Conservation (phyloP, 129 eudicot species). For the Arctium lappa region DNA sequence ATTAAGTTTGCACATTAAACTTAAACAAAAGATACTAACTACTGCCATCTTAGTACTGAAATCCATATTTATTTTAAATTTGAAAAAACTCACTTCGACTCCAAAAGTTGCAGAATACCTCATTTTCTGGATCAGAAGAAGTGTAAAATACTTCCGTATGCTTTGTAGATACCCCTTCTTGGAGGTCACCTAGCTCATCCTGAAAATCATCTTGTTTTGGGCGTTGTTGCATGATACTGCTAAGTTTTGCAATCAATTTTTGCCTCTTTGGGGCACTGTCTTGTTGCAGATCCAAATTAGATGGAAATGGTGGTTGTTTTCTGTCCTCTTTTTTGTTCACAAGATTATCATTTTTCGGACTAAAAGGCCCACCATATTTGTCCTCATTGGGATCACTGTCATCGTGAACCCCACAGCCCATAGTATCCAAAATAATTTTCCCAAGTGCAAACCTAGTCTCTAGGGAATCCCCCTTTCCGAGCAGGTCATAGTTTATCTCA, state of each 20-base stretch:
- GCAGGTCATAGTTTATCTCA: conserved; percentile 42
- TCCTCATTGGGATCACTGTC: conserved; percentile 7
- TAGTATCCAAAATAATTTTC: conserved; percentile 61
- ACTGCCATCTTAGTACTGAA: neutral
- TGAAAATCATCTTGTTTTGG: neutral
- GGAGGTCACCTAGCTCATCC: neutral
- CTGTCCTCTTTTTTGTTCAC: conserved; percentile 7
- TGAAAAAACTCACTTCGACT: neutral
- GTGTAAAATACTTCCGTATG: neutral
- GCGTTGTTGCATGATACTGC: conserved; percentile 2
- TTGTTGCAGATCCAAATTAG: conserved; percentile 17
- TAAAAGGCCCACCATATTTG: neutral
- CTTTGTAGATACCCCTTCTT: conserved; percentile 8
- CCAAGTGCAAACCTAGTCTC: conserved; percentile 71
- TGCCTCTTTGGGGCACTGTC: conserved; percentile 12
- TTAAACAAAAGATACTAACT: neutral
- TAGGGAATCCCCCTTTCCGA: conserved; percentile 34
- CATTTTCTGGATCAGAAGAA: conserved; percentile 12
- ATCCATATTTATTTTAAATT: neutral
- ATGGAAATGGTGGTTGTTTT: conserved; percentile 11
- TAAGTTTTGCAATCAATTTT: conserved; percentile 8
- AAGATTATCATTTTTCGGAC: neutral
- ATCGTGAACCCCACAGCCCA: conserved; percentile 26
- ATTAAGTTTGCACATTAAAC: neutral
- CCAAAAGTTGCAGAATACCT: conserved; percentile 16